phyloP scores from a whole-genome alignment of 1,284 basidiomycete species.

The Ganoderma sinense region DNA sequence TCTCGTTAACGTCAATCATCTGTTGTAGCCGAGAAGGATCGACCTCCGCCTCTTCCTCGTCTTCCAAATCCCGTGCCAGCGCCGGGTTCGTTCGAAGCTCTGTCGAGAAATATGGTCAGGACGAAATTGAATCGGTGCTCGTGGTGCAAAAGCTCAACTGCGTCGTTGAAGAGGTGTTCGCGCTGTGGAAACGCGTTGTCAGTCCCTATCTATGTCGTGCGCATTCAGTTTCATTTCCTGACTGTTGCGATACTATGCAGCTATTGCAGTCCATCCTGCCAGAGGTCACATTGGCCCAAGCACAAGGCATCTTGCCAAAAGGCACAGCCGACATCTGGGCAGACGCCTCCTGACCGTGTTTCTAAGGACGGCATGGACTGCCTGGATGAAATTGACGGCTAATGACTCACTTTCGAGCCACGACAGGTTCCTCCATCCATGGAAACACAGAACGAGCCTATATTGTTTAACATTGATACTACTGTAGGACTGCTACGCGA shows the following conservation, averaged over 20 bases:
- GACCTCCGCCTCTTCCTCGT: background rate
- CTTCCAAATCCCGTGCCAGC: background rate
- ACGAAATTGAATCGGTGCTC: background rate
- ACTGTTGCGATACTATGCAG: background rate
- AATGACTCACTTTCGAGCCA: background rate
- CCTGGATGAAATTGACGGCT: background rate
- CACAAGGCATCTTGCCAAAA: background rate
- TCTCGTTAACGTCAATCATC: background rate
- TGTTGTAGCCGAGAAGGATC: background rate
- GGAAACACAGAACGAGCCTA: background rate
- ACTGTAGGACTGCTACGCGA: background rate
- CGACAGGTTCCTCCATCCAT: background rate
- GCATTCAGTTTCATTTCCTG: background rate
- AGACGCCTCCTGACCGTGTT: background rate
- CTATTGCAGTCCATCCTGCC: conserved; percentile 2
- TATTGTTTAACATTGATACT: background rate
- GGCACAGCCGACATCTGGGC: background rate
- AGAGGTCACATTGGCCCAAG: background rate
- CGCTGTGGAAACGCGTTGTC: background rate
- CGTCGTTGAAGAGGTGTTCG: background rate
- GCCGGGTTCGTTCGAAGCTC: background rate
- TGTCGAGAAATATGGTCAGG: background rate
- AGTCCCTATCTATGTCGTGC: background rate
- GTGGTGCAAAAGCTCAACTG: background rate
- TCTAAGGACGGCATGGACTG: background rate